phyloP scores from a whole-genome alignment of 2,329 filamentous ascomycete species.

The Fonsecaea monophora region DNA sequence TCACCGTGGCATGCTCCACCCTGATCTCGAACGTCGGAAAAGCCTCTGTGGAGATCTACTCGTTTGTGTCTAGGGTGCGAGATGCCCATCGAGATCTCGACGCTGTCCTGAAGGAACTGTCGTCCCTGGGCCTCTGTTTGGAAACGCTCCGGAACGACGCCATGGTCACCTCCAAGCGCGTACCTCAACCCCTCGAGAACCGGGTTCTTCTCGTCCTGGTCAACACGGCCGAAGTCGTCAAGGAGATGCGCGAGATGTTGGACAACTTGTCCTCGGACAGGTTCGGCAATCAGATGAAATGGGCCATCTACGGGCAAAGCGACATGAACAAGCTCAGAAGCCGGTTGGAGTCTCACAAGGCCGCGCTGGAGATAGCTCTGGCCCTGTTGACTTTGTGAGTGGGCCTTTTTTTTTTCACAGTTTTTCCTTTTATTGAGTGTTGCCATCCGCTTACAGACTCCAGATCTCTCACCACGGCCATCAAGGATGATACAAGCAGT shows the following conservation, averaged over 20 bases:
- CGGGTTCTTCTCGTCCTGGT: not conserved
- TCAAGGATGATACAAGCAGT: slow-evolving; percentile 7
- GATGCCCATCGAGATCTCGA: slow-evolving; percentile 3
- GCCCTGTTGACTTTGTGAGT: slow-evolving; percentile 4
- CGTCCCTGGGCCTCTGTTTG: slow-evolving; percentile 1
- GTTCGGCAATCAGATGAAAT: slow-evolving; percentile 7
- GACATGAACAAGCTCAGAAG: slow-evolving; percentile 10
- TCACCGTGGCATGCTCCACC: not conserved
- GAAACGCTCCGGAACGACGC: slow-evolving; percentile 8
- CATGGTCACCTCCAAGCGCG: slow-evolving; percentile 4
- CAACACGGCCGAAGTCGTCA: not conserved
- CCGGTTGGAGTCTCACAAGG: slow-evolving; percentile 10
- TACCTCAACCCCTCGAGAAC: slow-evolving; percentile 8
- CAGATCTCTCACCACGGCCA: slow-evolving; percentile 4
- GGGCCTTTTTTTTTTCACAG: not conserved
- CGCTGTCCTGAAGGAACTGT: slow-evolving; percentile 1
- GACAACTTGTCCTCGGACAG: slow-evolving; percentile 3
- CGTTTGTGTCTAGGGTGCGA: slow-evolving; percentile 4
- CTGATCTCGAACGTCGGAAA: slow-evolving; percentile 10
- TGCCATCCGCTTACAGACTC: slow-evolving; percentile 1
- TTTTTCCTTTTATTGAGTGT: not conserved
- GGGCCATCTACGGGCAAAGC: slow-evolving; percentile 5
- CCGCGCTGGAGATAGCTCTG: slow-evolving; percentile 1
- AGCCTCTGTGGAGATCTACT: not conserved
- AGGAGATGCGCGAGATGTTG: slow-evolving; percentile 5